A percentile compares a stretch with the other conserved stretches of the same genome.
These are phyloP conservation scores for Penicillium sp. DNA, from an alignment of 2,329 filamentous ascomycete genomes.

Conservation along the genomic window DNA sequence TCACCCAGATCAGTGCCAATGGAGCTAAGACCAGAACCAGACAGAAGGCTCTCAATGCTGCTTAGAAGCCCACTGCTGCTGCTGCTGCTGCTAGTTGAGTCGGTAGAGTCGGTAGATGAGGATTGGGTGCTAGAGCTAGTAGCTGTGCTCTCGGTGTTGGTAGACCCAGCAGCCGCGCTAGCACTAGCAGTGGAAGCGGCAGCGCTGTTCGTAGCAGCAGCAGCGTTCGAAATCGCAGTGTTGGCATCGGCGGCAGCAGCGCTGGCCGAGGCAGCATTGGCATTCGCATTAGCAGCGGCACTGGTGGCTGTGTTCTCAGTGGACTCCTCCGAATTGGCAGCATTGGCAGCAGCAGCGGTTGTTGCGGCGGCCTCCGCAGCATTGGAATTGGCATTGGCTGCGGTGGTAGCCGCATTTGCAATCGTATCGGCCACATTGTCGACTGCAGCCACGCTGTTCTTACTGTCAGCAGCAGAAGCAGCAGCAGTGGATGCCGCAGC, in stretches of 20 bases:
- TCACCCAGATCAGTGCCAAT: constrained; percentile 1
- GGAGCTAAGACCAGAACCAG: constrained; percentile 1
- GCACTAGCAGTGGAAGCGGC: background rate
- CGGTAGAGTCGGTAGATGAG: constrained; percentile 2
- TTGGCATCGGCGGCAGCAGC: constrained; percentile 3
- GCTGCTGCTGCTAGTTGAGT: background rate
- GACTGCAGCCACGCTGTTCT: background rate
- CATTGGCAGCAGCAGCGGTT: background rate
- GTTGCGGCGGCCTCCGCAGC: background rate
- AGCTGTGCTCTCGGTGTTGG: constrained; percentile 6
- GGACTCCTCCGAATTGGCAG: background rate
- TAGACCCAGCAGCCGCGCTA: background rate
- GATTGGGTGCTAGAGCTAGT: constrained; percentile 10
- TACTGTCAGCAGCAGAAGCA: background rate
- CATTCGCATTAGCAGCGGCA: constrained; percentile 8
- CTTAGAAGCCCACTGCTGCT: constrained; percentile 1
- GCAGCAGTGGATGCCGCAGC: constrained; percentile 9
- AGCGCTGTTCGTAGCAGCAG: background rate
- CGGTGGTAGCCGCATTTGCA: background rate
- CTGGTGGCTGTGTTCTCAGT: background rate
- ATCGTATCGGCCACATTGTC: background rate
- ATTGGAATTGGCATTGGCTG: background rate
- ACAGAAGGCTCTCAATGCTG: constrained; percentile 1
- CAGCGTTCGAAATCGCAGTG: constrained; percentile 3
- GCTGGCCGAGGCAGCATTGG: background rate